Evolutionary conservation across 2,329 filamentous ascomycete species (phyloP).

Genomic region (Clarireedia sp.): DNA sequence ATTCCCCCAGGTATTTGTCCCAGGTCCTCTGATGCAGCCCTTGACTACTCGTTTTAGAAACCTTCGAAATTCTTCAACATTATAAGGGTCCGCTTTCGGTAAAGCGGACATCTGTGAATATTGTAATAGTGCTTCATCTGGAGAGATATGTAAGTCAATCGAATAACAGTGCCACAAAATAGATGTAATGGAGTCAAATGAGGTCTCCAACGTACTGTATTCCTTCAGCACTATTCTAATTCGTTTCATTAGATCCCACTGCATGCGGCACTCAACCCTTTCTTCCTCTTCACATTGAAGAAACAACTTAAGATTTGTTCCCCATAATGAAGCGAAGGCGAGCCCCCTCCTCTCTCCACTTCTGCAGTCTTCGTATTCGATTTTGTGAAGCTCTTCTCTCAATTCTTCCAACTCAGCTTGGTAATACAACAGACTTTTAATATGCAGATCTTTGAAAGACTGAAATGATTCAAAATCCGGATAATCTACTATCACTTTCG

Average conservation of each 20-base stretch:
- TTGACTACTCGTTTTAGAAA: too few relatives aligned
- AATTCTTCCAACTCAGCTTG: constrained; percentile 12
- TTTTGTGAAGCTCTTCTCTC: constrained; percentile 7
- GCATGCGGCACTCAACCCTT: too few relatives aligned
- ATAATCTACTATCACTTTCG: constrained; percentile 3
- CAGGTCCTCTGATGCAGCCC: not conserved
- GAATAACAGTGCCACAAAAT: too few relatives aligned
- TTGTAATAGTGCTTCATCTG: constrained; percentile 15
- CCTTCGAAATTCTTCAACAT: constrained; percentile 5
- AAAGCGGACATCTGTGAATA: constrained; percentile 11
- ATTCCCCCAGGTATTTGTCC: constrained; percentile 7
- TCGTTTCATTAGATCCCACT: constrained; percentile 10
- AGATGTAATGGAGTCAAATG: too few relatives aligned
- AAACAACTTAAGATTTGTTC: too few relatives aligned
- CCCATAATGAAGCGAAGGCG: too few relatives aligned
- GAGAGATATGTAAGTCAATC: too few relatives aligned
- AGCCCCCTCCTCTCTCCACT: too few relatives aligned
- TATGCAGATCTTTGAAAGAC: constrained; percentile 13
- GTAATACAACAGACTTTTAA: constrained; percentile 19
- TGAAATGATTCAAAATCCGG: constrained; percentile 14
- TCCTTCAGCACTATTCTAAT: constrained; percentile 14
- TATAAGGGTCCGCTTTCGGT: constrained; percentile 11
- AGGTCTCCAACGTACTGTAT: constrained; percentile 16
- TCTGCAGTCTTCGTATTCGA: constrained; percentile 15
- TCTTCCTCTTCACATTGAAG: too few relatives aligned